Percentiles rank a stretch among this genome's conserved stretches.
Evolutionary conservation across 495 filamentous ascomycete species (phyloP).

Genomic region (Penicillium ochrochloron): DNA sequence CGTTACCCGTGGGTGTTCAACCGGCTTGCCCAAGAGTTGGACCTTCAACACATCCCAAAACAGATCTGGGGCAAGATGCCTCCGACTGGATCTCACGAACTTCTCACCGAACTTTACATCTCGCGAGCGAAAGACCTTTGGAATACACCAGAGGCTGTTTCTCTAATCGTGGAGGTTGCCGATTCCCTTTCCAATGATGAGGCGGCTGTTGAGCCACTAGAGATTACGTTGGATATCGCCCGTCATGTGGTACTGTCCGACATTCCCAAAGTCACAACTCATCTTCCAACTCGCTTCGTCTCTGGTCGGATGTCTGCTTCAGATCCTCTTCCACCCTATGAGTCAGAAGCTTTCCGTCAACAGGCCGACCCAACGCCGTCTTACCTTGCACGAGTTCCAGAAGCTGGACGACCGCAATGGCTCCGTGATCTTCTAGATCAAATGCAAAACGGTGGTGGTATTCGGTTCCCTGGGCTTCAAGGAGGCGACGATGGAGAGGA

Average conservation of each 20-base stretch:
- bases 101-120: slow-evolving; percentile 81
- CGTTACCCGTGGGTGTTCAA: slow-evolving; percentile 80
- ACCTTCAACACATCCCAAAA: slow-evolving; percentile 71
- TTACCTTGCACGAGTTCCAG: slow-evolving; percentile 40
- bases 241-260: slow-evolving; percentile 81
- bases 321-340: slow-evolving; percentile 51
- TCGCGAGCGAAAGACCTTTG: slow-evolving; percentile 83
- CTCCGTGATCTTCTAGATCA: slow-evolving; percentile 48
- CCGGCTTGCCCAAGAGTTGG: slow-evolving; percentile 75
- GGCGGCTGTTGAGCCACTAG: slow-evolving; percentile 43
- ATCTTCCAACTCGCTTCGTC: slow-evolving; percentile 48
- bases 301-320: slow-evolving; percentile 49
- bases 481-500: slow-evolving; percentile 22
- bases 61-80: slow-evolving; percentile 81
- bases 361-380: slow-evolving; percentile 46
- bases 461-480: slow-evolving; percentile 33
- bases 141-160: slow-evolving; percentile 76
- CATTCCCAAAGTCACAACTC: slow-evolving; percentile 55
- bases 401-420: slow-evolving; percentile 44
- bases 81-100: slow-evolving; percentile 66
- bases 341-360: slow-evolving; percentile 47
- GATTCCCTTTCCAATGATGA: slow-evolving; percentile 52
- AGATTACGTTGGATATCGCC: slow-evolving; percentile 68
- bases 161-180: slow-evolving; percentile 74
- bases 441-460: slow-evolving; percentile 37